These are phyloP conservation scores for Dioscorea cayenensis DNA, from an alignment of 116 monocot genomes.

Conservation along the genomic window DNA sequence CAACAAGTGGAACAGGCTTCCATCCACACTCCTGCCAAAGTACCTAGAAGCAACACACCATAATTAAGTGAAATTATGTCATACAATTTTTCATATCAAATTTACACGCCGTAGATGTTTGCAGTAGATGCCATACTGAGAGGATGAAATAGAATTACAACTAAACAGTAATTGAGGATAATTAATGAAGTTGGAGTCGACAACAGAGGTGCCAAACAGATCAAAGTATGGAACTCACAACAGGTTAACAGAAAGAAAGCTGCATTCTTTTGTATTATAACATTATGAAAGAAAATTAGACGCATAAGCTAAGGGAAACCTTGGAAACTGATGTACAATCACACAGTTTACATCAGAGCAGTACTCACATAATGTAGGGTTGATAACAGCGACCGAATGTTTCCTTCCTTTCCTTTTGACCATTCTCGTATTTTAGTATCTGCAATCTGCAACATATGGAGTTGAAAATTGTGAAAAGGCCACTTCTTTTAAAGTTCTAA, in stretches of 20 bases:
- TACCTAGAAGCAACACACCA: conserved; percentile 32
- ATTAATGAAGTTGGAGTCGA: too few species aligned
- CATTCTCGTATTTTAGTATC: conserved; percentile 72
- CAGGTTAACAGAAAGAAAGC: too few species aligned
- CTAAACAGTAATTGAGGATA: too few species aligned
- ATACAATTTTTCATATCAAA: neutral
- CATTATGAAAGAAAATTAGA: too few species aligned
- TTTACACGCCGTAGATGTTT: neutral
- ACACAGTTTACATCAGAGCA: neutral
- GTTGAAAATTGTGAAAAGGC: conserved; percentile 1
- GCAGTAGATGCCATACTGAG: too few species aligned
- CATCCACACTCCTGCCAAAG: conserved; percentile 93
- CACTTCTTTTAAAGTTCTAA: neutral
- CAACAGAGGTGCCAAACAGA: too few species aligned
- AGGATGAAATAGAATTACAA: too few species aligned
- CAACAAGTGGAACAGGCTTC: conserved; percentile 84
- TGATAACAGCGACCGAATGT: conserved; percentile 84
- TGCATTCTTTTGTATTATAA: too few species aligned
- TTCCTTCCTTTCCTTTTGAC: conserved; percentile 92
- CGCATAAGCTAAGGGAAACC: too few species aligned
- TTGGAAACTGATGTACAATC: too few species aligned
- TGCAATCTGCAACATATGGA: conserved; percentile 31
- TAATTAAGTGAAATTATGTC: neutral
- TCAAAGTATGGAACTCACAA: too few species aligned
- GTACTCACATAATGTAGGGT: conserved; percentile 87